A percentile compares a stretch with the other conserved stretches of the same genome.
phyloP scores from a whole-genome alignment of 2,329 filamentous ascomycete species.

The Microcyclospora pomicola region DNA sequence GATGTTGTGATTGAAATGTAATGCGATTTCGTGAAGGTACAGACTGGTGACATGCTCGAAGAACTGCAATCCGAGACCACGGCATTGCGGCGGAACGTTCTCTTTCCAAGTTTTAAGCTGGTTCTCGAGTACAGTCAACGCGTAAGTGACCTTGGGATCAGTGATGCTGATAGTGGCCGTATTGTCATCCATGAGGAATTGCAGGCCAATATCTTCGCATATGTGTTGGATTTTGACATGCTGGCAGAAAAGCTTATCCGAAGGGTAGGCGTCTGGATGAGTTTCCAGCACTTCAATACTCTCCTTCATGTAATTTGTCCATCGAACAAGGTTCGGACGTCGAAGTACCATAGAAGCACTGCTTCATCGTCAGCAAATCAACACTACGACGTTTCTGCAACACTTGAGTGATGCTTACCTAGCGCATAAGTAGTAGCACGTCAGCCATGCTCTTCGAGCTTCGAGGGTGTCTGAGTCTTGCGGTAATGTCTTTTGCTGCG shows the following conservation, averaged over 20 bases:
- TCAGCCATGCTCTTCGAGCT: slow-evolving; percentile 44
- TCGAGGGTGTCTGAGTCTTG: slow-evolving; percentile 40
- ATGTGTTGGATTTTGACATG: slow-evolving; percentile 46
- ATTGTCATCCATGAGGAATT: slow-evolving; percentile 43
- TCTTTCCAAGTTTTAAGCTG: slow-evolving; percentile 37
- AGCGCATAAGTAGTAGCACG: slow-evolving; percentile 48
- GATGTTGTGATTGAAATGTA: slow-evolving; percentile 32
- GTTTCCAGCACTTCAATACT: slow-evolving; percentile 44
- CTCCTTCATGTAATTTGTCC: slow-evolving; percentile 51
- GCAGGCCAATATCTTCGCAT: slow-evolving; percentile 41
- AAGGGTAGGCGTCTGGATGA: slow-evolving; percentile 42
- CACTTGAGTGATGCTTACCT: slow-evolving; percentile 25
- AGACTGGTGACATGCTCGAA: slow-evolving; percentile 36
- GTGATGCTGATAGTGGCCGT: slow-evolving; percentile 38
- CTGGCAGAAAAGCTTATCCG: slow-evolving; percentile 42
- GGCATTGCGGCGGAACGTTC: slow-evolving; percentile 27
- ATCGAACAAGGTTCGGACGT: slow-evolving; percentile 44
- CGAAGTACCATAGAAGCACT: slow-evolving; percentile 46
- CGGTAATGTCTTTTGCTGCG: slow-evolving; percentile 14
- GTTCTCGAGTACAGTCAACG: slow-evolving; percentile 40
- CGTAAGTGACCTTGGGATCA: slow-evolving; percentile 41
- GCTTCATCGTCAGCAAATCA: slow-evolving; percentile 6
- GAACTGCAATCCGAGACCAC: slow-evolving; percentile 25
- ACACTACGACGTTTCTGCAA: neutral
- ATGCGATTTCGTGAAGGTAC: slow-evolving; percentile 37